Evolutionary conservation across 108 stramenopile species (phyloP), one percentile per base, ranked within the genome.

Genomic region (Pseudonitzschia multiseries): DNA sequence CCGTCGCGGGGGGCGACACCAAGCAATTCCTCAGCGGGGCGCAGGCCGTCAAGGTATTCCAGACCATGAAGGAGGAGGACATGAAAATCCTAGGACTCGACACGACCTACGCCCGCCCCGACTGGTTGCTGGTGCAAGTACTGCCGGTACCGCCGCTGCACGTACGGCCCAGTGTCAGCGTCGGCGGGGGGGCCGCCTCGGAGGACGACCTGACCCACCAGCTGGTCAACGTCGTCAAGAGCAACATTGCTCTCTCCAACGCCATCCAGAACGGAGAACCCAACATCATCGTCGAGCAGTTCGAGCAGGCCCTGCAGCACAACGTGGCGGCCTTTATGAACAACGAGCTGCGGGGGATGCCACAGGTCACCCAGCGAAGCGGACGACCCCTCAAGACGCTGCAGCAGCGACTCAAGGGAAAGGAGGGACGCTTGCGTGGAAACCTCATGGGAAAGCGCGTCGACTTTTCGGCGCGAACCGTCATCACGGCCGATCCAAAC

Each of bases 361-460:
- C 91, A 20, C 97, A 97, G 73, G 92, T 96, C 62, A 96, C 90
- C 15, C 98, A 99, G 70, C 87, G 95, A 48, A 89, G 85, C 66
- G 99, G 99, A n/a, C 93, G 96, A 59, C 97, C 97, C 13, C 88
- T 99, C 62, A 99, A 99, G 80, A 98, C 99, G 29, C 78, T 99
- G 43, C 79, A 90, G 24, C 93, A 96, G 73, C 79, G 99, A 17
- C 84, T 99, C n/a, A 96, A 96, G 70, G 97, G 97, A 18, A 99
- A 99, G 83, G 97, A 97, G 73, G 99, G 99, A n/a, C 93, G 99
- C 32, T 94, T 99, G 75, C 94, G 99, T 54, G 98, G 98, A 46
- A 99, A 99, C 72, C 86, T 99, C 43, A 99, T 99, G 99, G 99
- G 99, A 60, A 99, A 99, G 84, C 98, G 99, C 72, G 99, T 99